Conservation (phyloP, 1,284 basidiomycete genomes). For the Boletus sp. region DNA sequence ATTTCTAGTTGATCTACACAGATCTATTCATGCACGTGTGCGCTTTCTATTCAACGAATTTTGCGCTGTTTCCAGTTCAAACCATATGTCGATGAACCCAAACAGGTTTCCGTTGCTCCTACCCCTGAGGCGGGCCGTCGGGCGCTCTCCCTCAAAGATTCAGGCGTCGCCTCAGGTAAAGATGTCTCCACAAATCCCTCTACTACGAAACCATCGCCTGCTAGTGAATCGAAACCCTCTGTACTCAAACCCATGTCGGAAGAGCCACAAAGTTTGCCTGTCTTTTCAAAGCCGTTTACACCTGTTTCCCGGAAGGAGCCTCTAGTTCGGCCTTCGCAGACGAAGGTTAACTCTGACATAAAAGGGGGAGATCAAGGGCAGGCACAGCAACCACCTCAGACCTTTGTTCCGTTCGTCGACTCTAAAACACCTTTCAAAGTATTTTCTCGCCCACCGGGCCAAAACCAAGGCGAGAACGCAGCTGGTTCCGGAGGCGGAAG, state of each 20-base stretch:
- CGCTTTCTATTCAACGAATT: not conserved
- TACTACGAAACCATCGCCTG: slow-evolving; percentile 17
- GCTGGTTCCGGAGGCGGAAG: slow-evolving; percentile 17
- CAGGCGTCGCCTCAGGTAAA: slow-evolving; percentile 23
- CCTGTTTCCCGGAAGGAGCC: slow-evolving; percentile 44
- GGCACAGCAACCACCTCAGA: slow-evolving; percentile 20
- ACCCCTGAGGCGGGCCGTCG: slow-evolving; percentile 34
- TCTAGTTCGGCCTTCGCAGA: slow-evolving; percentile 28
- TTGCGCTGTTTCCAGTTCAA: slow-evolving; percentile 36
- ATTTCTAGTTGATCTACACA: not conserved
- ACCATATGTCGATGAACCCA: slow-evolving; percentile 44
- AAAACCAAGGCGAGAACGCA: slow-evolving; percentile 37
- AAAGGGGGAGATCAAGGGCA: slow-evolving; percentile 19
- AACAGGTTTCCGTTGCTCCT: slow-evolving; percentile 22
- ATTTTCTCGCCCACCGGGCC: slow-evolving; percentile 58
- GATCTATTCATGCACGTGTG: slow-evolving; percentile 6
- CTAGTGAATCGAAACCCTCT: slow-evolving; percentile 28
- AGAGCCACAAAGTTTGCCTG: slow-evolving; percentile 34
- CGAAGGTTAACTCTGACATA: slow-evolving; percentile 21
- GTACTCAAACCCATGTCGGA: slow-evolving; percentile 30
- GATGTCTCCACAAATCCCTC: slow-evolving; percentile 19
- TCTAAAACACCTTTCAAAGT: slow-evolving; percentile 63
- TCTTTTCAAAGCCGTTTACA: slow-evolving; percentile 61
- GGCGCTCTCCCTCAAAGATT: slow-evolving; percentile 38
- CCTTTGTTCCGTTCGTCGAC: slow-evolving; percentile 53